Base-by-base conservation (phyloP, 495 filamentous ascomycete species). In the Podospora appendiculata region DNA sequence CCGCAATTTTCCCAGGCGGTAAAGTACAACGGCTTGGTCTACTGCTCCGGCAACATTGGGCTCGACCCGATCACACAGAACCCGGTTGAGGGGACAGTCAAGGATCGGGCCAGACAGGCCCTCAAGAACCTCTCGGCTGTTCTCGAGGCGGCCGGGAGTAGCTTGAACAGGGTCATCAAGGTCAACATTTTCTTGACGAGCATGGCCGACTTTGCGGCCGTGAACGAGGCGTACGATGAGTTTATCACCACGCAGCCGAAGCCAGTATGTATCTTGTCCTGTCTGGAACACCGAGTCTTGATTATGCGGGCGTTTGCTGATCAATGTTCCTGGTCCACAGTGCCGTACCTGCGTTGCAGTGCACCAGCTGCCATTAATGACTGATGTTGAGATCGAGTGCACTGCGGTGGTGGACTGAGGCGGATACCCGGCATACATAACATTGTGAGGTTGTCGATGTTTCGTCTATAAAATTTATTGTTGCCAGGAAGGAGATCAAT, bases 351-450 rank as follows among this genome's bases (percentile, higher is more conserved):
- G 84, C 58, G 82, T 88, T 39, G 83, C 83, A 6, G 84, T 86
- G 18, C 75, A 82, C 60, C 79, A 80, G 41, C 66, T 87, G 48
- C 83, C 84, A 1, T 64, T 84, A 17, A 75, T 77, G 14, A 83
- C 82, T 8, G 83, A 86, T 70, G 82, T 89, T 13, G 84, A 87
- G 70, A 86, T 89, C 61, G 84, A 88, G 64, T 86, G 80, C 57
- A 81, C 76, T 45, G 84, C 84, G 6, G 67, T 76, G 68, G 60
- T 74, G 54, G 43, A 52, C 25, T 19, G 17, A 17, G 14, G 43
- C 8, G 6, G 10, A 19, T 2, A 13, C 3, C 18, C 32, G 47
- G 32, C 6, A 38, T 50, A n/a, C 35, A 25, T 25, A 5, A 25
- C 25, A 25, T 2, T 2, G 25, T 25, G 25, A 25, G 25, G 25